These are phyloP conservation scores for Pseudozyma flocculosa DNA, from an alignment of 1,284 basidiomycete species.

Conservation along the genomic window DNA sequence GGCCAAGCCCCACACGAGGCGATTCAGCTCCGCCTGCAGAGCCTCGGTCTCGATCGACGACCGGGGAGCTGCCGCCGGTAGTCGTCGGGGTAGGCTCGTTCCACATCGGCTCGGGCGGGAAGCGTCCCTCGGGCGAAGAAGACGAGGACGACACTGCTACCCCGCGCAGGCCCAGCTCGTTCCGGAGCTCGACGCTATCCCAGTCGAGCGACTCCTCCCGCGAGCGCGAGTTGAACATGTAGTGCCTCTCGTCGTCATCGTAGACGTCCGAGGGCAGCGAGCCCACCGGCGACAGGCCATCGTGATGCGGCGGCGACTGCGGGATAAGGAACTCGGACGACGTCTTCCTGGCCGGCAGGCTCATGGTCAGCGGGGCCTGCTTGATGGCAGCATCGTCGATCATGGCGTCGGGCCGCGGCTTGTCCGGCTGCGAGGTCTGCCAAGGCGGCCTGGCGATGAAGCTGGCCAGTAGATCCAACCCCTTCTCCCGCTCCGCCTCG, in stretches of 20 bases:
- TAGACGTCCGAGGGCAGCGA: constrained; percentile 45
- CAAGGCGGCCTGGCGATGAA: constrained; percentile 28
- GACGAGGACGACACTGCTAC: background rate
- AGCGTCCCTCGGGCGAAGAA: background rate
- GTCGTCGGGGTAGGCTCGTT: constrained; percentile 22
- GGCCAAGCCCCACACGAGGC: constrained; percentile 12
- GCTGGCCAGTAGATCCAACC: constrained; percentile 46
- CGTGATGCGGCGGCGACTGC: background rate
- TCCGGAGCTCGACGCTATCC: constrained; percentile 5
- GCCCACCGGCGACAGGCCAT: constrained; percentile 22
- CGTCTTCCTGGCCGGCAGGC: background rate
- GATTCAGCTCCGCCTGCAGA: constrained; percentile 11
- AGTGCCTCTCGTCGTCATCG: constrained; percentile 20
- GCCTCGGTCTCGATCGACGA: constrained; percentile 8
- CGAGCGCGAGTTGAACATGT: constrained; percentile 13
- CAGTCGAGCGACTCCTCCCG: constrained; percentile 21
- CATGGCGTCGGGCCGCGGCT: background rate
- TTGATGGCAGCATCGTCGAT: background rate
- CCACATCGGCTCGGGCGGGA: constrained; percentile 31
- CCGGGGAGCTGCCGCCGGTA: constrained; percentile 25
- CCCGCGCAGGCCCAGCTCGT: constrained; percentile 32
- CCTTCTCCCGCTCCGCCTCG: constrained; percentile 48
- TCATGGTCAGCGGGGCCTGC: background rate
- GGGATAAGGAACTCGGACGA: background rate
- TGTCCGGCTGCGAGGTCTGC: background rate